phyloP scores from a whole-genome alignment of 805 yeast genomes.

The Candida germanica region DNA sequence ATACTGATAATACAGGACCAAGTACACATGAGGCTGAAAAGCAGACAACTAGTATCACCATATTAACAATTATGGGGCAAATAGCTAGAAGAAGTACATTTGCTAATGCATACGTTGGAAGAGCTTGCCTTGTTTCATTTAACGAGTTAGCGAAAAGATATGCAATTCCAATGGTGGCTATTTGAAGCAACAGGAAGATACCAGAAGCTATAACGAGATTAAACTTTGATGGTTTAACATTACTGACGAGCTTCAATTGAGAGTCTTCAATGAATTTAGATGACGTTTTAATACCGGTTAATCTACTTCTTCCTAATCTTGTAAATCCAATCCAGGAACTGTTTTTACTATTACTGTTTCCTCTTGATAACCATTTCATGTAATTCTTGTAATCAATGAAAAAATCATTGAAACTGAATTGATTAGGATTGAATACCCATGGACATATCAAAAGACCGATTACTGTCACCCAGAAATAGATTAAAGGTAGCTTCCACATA shows the following conservation, averaged over 20 bases:
- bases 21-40: constrained; percentile 44
- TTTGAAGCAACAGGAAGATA: constrained; percentile 33
- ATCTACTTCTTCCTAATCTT: constrained; percentile 49
- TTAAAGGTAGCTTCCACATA: constrained; percentile 57
- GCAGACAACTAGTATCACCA: constrained; percentile 34
- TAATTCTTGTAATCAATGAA: constrained; percentile 64
- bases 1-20: constrained; percentile 50
- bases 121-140: constrained; percentile 35
- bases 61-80: constrained; percentile 48
- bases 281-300: constrained; percentile 54
- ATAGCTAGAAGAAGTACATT: constrained; percentile 44
- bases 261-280: constrained; percentile 35
- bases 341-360: constrained; percentile 41
- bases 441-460: constrained; percentile 68
- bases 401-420: constrained; percentile 65
- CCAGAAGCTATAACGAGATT: constrained; percentile 42
- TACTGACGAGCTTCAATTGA: constrained; percentile 30
- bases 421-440: constrained; percentile 74
- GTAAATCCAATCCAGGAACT: constrained; percentile 47
- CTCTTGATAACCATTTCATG: constrained; percentile 50
- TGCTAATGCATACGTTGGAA: constrained; percentile 39
- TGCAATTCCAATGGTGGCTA: constrained; percentile 39
- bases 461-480: constrained; percentile 74
- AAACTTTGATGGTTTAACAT: constrained; percentile 48
- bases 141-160: constrained; percentile 55